Conservation (phyloP, 805 yeast species). For the Vanderwaltozyma tropicalis region DNA sequence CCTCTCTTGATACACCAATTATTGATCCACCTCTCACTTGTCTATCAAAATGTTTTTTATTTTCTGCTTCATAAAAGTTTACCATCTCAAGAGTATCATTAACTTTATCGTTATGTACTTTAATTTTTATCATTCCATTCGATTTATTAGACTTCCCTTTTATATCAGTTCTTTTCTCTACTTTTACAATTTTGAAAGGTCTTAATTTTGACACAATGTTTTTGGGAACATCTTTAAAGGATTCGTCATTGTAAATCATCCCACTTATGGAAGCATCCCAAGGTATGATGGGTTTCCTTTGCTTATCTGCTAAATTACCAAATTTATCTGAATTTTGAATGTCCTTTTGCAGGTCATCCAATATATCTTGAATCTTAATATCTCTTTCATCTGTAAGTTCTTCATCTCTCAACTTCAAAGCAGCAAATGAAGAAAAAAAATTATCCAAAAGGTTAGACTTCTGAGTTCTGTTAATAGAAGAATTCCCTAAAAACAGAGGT, state of each 20-base stretch:
- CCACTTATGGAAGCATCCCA: conserved; percentile 34
- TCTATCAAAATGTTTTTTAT: conserved; percentile 1
- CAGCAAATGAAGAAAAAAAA: conserved; percentile 10
- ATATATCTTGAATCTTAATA: conserved; percentile 12
- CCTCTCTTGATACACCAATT: conserved; percentile 1
- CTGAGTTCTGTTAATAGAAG: conserved; percentile 9
- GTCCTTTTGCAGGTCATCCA: conserved; percentile 13
- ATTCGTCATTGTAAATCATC: conserved; percentile 24
- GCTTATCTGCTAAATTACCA: conserved; percentile 1
- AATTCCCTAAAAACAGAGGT: conserved; percentile 35
- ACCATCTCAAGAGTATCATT: conserved; percentile 24
- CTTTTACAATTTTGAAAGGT: conserved; percentile 39
- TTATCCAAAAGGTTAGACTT: conserved; percentile 9
- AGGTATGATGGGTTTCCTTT: conserved; percentile 26
- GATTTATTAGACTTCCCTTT: conserved; percentile 32
- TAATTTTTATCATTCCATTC: conserved; percentile 41
- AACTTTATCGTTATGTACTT: conserved; percentile 25
- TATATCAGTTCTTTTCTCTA: conserved; percentile 64
- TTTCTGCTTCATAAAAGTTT: conserved; percentile 12
- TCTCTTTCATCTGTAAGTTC: conserved; percentile 5
- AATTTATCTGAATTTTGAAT: conserved; percentile 2
- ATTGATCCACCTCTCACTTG: conserved; percentile 1
- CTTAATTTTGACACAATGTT: conserved; percentile 28
- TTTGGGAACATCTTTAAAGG: conserved; percentile 30
- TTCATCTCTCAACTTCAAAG: conserved; percentile 9